Percentiles rank a stretch among this genome's conserved stretches.
Conservation (phyloP, 2,329 filamentous ascomycete species). For the Scedosporium apiospermum region DNA sequence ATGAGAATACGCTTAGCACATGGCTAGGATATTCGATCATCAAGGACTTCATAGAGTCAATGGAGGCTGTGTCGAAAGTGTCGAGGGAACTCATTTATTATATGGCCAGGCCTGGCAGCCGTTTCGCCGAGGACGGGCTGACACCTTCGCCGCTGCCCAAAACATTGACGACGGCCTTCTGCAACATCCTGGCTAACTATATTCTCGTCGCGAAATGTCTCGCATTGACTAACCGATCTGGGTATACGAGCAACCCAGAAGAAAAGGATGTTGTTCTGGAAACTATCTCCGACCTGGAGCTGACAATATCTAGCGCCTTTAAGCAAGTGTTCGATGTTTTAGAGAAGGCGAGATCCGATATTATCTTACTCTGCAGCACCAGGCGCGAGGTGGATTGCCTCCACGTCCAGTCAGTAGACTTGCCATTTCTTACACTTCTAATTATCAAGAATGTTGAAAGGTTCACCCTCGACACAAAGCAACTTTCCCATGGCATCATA, state of each 20-base stretch:
- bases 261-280: not conserved
- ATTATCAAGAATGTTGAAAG: not conserved
- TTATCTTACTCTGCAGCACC: constrained; percentile 11
- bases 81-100: not conserved
- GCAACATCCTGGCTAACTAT: not conserved
- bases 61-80: not conserved
- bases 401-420: constrained; percentile 4
- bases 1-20: not conserved
- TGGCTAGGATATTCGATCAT: not conserved
- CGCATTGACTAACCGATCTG: not conserved
- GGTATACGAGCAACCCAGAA: not conserved
- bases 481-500: not conserved
- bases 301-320: not conserved
- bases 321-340: not conserved
- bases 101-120: not conserved
- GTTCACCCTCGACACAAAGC: not conserved
- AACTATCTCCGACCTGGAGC: not conserved
- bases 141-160: not conserved
- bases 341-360: constrained; percentile 7
- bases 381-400: constrained; percentile 7
- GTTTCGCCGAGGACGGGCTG: not conserved
- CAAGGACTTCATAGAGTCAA: not conserved
- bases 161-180: not conserved
- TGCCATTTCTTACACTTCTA: not conserved
- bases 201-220: not conserved